Percentiles rank a stretch among this genome's conserved stretches.
These are phyloP conservation scores for Quercus berberidifolia DNA, from an alignment of 306 rosid genomes.

Conservation along the genomic window DNA sequence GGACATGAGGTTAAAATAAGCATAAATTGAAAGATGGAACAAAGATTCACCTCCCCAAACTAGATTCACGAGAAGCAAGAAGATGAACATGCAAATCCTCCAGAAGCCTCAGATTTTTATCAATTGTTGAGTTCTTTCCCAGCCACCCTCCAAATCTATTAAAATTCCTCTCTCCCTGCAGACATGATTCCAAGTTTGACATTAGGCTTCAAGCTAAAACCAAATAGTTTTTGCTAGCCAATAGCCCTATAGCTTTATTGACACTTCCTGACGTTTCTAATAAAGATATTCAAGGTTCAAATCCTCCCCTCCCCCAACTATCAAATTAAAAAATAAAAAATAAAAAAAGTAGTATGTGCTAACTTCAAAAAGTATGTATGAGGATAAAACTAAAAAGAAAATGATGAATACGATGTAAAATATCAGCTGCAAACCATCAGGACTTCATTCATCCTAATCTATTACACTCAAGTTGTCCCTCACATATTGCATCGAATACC, in stretches of 20 bases:
- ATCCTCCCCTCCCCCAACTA: too few relatives aligned
- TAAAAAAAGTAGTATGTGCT: not conserved
- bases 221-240: not conserved
- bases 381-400: constrained; percentile 13
- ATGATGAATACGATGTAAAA: not conserved
- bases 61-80: constrained; percentile 88
- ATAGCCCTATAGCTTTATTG: too few relatives aligned
- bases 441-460: not conserved
- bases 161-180: constrained; percentile 87
- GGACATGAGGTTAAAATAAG: constrained; percentile 7
- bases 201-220: constrained; percentile 5
- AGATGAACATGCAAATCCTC: constrained; percentile 90
- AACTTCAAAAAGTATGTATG: constrained; percentile 3
- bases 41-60: constrained; percentile 64
- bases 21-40: constrained; percentile 18
- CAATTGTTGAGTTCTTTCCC: constrained; percentile 89
- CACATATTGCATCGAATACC: not conserved
- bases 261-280: too few relatives aligned
- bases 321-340: too few relatives aligned
- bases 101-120: constrained; percentile 82
- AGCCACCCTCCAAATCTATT: constrained; percentile 97
- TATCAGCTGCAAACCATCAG: not conserved
- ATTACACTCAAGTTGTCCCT: not conserved
- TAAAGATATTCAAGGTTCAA: too few relatives aligned
- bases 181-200: constrained; percentile 14